These are phyloP conservation scores for Cladosporium sp. DNA, from an alignment of 2,329 filamentous ascomycete genomes.

Conservation along the genomic window DNA sequence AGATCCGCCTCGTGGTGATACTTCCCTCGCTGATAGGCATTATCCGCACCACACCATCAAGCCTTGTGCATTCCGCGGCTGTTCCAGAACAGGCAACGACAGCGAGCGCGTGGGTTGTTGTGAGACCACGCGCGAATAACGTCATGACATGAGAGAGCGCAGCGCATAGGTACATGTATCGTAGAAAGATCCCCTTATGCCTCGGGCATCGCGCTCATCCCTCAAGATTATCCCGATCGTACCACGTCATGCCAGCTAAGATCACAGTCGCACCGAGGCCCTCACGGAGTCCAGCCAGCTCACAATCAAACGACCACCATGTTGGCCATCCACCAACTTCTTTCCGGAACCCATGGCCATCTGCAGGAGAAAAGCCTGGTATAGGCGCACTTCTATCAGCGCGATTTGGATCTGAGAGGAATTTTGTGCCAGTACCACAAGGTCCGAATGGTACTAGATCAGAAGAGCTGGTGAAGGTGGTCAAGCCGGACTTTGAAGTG, in stretches of 20 bases:
- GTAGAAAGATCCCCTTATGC: too few relatives aligned
- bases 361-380: constrained; percentile 28
- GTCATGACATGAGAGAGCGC: constrained; percentile 2
- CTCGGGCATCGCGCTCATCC: not conserved
- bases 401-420: constrained; percentile 38
- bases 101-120: not conserved
- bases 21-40: too few relatives aligned
- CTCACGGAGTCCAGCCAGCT: not conserved
- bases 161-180: not conserved
- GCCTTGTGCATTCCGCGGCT: not conserved
- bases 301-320: constrained; percentile 35
- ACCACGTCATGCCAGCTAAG: not conserved
- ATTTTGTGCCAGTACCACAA: constrained; percentile 45
- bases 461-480: constrained; percentile 40
- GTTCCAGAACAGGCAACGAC: not conserved
- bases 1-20: too few relatives aligned
- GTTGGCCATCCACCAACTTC: constrained; percentile 39
- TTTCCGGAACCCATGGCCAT: constrained; percentile 51
- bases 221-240: not conserved
- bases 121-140: not conserved
- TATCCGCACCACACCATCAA: too few relatives aligned
- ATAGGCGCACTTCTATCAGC: constrained; percentile 30
- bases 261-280: not conserved
- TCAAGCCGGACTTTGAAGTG: constrained; percentile 38
- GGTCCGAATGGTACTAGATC: constrained; percentile 27